A percentile compares a stretch with the other conserved stretches of the same genome.
These are phyloP conservation scores for Catharanthus roseus DNA, from an alignment of 257 asterid genomes.

Conservation along the genomic window DNA sequence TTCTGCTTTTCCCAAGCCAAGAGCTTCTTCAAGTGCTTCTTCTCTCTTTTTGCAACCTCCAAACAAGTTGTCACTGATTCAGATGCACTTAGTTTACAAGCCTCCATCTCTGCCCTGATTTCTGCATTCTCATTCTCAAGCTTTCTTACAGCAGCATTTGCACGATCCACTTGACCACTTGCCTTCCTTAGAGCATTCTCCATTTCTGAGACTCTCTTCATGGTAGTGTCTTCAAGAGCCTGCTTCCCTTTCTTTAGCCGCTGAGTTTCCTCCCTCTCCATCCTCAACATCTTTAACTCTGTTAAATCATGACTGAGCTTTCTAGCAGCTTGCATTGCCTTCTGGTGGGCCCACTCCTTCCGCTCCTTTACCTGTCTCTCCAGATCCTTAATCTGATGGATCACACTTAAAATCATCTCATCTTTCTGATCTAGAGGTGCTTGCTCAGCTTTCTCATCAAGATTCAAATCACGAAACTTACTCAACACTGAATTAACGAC, in stretches of 20 bases:
- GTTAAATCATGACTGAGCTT: constrained; percentile 85
- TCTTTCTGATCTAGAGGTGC: constrained; percentile 70
- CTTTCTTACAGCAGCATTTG: constrained; percentile 71
- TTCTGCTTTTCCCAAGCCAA: constrained; percentile 86
- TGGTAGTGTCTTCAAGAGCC: constrained; percentile 54
- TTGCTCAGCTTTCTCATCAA: constrained; percentile 61
- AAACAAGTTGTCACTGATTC: constrained; percentile 64
- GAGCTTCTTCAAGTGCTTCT: constrained; percentile 68
- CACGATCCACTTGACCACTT: constrained; percentile 78
- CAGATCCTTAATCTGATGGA: constrained; percentile 75
- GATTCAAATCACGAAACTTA: constrained; percentile 75
- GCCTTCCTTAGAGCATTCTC: constrained; percentile 82
- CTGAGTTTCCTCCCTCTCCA: constrained; percentile 87
- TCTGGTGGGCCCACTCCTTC: constrained; percentile 94
- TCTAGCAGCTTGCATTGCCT: constrained; percentile 96
- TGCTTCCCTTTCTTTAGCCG: constrained; percentile 70
- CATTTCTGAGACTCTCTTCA: constrained; percentile 70
- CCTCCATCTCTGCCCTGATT: constrained; percentile 93
- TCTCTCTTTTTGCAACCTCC: constrained; percentile 90
- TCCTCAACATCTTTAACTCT: constrained; percentile 75
- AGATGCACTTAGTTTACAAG: constrained; percentile 83
- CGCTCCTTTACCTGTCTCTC: constrained; percentile 83
- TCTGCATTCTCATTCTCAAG: constrained; percentile 83
- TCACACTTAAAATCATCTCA: constrained; percentile 63
- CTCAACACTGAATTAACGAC: constrained; percentile 73